Percentiles rank a stretch among this genome's conserved stretches.
Conservation (phyloP, 2,329 filamentous ascomycete species). For the Aspergillus hortae region DNA sequence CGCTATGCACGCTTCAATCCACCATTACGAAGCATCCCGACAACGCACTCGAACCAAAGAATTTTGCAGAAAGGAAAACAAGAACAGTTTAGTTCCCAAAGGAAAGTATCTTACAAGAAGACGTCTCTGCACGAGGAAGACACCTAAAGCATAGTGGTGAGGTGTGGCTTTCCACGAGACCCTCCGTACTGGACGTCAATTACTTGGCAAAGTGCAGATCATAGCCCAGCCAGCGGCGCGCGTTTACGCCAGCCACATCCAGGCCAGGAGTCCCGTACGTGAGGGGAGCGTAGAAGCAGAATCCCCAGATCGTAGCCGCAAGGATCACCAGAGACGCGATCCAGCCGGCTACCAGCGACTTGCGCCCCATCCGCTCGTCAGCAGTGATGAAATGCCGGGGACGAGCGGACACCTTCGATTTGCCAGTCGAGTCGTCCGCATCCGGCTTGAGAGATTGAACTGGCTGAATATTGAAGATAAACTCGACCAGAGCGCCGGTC, state of each 20-base stretch:
- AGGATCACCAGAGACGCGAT: constrained; percentile 70
- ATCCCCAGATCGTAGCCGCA: constrained; percentile 66
- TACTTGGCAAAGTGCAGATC: constrained; percentile 99
- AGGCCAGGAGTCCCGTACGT: constrained; percentile 94
- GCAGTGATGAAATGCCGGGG: constrained; percentile 65
- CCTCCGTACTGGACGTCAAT: constrained; percentile 12
- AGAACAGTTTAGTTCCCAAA: neutral
- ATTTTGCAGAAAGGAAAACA: neutral
- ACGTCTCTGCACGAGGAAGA: no score
- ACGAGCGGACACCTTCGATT: constrained; percentile 41
- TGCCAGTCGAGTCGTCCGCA: constrained; percentile 35
- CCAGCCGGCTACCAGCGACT: constrained; percentile 77
- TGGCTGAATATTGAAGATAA: constrained; percentile 90
- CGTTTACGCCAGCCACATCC: constrained; percentile 69
- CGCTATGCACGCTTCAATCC: neutral
- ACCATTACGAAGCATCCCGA: neutral
- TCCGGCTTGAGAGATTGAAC: constrained; percentile 38
- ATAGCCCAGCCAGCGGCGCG: constrained; percentile 93
- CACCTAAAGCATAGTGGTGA: no score
- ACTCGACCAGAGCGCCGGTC: constrained; percentile 86
- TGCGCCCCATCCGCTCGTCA: constrained; percentile 72
- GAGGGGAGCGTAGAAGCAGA: constrained; percentile 90
- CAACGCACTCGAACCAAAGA: neutral
- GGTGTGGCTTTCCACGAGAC: no score
- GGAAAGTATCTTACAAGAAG: neutral